Base-by-base conservation (phyloP, 345 rosid genomes). In the Trapa incisa region DNA sequence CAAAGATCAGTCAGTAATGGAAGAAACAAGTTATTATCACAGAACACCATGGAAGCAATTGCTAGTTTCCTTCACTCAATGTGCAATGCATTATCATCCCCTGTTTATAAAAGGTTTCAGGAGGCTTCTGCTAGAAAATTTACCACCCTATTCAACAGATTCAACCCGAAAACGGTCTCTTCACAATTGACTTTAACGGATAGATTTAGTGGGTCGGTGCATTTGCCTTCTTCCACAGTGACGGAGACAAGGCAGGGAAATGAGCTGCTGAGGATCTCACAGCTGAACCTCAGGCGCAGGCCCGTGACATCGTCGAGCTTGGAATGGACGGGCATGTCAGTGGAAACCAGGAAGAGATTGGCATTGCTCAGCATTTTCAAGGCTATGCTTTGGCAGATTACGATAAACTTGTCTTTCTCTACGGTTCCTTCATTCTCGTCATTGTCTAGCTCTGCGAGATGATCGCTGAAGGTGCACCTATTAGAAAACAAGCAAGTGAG, bases 161-260 rank as follows among this genome's bases (percentile, higher is more conserved):
- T 94, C 67, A 88, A 75, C 73, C 96, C 99, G 68, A 94, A 91
- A 29, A 94, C 91, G 0, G 97, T 90, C 77, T 94, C 97, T 78
- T 94, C 89, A 62, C 97, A 91, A 69, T 94, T 94, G 74, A 91
- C 83, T 83, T 94, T 91, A 3, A 86, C 73, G 8, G 75, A 75
- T 61, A 85, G 47, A 37, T 81, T 80, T 70, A 94, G 72, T 58
- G 83, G 88, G 65, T 91, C 87, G 0, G 76, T 79, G 84, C 94
- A 87, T 79, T 87, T 91, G 75, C 99, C 99, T 83, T 91, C 99
- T 82, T 91, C 86, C 37, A 89, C 82, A 22, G 81, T 85, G 60
- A 86, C 69, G 53, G 95, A 86, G 71, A 88, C 83, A 73, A 94
- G 83, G 84, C 95, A 88, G 66, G 89, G 85, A 43, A 82, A 66